Evolutionary conservation across 495 filamentous ascomycete genomes (phyloP), one percentile per base, ranked within the genome.

Genomic region (Echria macrotheca): DNA sequence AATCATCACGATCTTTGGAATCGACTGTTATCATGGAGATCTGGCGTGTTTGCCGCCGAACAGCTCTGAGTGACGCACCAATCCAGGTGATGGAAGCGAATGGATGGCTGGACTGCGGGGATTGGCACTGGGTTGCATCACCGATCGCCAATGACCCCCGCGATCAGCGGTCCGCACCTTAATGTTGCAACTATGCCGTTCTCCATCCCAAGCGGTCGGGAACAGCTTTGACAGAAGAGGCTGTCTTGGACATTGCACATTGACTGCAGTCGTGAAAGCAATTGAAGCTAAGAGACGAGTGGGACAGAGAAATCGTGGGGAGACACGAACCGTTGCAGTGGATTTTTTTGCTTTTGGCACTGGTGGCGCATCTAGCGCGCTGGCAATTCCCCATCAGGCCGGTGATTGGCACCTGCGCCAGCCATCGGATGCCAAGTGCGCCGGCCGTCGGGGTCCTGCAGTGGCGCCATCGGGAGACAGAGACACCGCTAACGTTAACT

Each of bases 111-210:
- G n/a, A n/a, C n/a, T n/a, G n/a, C n/a, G n/a, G n/a, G n/a, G n/a
- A n/a, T n/a, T n/a, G n/a, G n/a, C n/a, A n/a, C n/a, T n/a, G 24
- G 42, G 42, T 44, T 44, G 25, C 42, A 44, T 44, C 42, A 32
- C n/a, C 5, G 25, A 44, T 44, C 25, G 42, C 19, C 42, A 19
- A 32, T 5, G 42, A 26, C 14, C 35, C 15, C 9, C 14, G 42
- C 42, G 42, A 29, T 44, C 42, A 8, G 25, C 42, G 42, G 42
- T 6, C 42, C 42, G 42, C 42, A 12, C 15, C 26, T 32, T 44
- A 14, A 15, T 12, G 42, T 41, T 21, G 38, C 17, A 41, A 23
- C 21, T 1, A 41, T 14, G n/a, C 18, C 18, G 22, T 41, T 12
- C 24, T 21, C 38, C 38, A 25, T 2, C 12, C 38, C 38, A 24